phyloP scores from a whole-genome alignment of 768 basidiomycete genomes.

The Leccinum subgranulosum region DNA sequence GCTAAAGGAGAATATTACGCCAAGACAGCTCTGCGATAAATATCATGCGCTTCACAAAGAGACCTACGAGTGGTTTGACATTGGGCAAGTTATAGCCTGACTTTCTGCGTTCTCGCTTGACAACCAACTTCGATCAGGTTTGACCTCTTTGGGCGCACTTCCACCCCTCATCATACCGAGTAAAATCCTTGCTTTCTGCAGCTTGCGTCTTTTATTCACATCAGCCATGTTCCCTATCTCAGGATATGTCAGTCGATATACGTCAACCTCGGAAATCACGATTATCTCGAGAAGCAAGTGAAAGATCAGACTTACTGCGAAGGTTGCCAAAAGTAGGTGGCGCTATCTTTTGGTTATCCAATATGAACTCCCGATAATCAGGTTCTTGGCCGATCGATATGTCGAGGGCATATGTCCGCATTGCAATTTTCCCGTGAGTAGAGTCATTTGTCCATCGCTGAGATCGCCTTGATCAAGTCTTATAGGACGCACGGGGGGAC shows the following conservation, averaged over 20 bases:
- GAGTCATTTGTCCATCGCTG: neutral
- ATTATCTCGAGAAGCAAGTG: conserved; percentile 73
- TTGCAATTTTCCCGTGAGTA: conserved; percentile 75
- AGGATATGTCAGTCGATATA: conserved; percentile 94
- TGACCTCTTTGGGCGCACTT: conserved; percentile 95
- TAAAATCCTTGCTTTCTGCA: conserved; percentile 33
- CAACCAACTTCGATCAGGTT: conserved; percentile 50
- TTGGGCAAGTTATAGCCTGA: conserved; percentile 53
- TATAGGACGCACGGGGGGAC: conserved; percentile 92
- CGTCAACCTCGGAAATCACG: conserved; percentile 75
- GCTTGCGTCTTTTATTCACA: neutral
- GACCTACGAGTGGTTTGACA: conserved; percentile 97
- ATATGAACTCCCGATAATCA: conserved; percentile 26
- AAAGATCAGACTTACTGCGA: conserved; percentile 96
- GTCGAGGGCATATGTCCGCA: conserved; percentile 98
- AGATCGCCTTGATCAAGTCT: neutral
- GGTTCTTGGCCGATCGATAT: conserved; percentile 95
- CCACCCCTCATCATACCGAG: conserved; percentile 87
- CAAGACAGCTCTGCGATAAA: conserved; percentile 83
- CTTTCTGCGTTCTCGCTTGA: neutral
- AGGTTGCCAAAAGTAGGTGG: conserved; percentile 72
- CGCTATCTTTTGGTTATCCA: neutral
- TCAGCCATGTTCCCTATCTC: neutral
- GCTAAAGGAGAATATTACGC: conserved; percentile 78
- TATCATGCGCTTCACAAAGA: conserved; percentile 86